Evolutionary conservation across 257 asterid species (phyloP), one percentile per base, ranked within the genome.

Genomic region (Nicotiana attenuata): DNA sequence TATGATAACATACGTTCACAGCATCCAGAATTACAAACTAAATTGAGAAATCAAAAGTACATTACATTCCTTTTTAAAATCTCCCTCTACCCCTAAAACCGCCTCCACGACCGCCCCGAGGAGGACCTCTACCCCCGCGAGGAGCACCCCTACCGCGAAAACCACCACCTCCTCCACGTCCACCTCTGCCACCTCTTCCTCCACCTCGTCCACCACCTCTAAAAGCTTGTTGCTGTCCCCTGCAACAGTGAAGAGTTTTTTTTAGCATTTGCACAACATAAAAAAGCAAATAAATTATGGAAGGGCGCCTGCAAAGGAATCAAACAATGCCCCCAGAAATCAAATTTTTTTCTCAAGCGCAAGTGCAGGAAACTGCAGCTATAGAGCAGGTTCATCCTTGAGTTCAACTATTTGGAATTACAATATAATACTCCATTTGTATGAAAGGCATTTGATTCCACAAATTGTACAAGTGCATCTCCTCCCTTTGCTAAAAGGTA

Each of bases 41-140:
- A 50, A 41, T 47, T 56, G 59, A 60, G 81, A 63, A 80, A 50
- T 45, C 56, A 31, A 47, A 52, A 19, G 16, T 20, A 81, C 81
- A 77, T 10, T 56, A 80, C 84, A 35, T 47, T 50, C 57, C 82
- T 77, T 64, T 76, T 82, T 89, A 93, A 2, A 53, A 88, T 85
- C 97, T 86, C 66, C 97, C 97, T 83, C 97, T 88, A 78, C 97
- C 97, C 87, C 98, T 91, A 88, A 90, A 92, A 65, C 96, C 92
- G 19, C 97, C 91, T 35, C 97, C 91, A 60, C 93, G 89, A 15
- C 92, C 85, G 9, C 94, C 91, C 7, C 93, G 92, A 11, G 96
- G 80, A 8, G 90, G 90, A 8, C 92, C 96, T 80, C 97, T 83
- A 41, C 95, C 92, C 20, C 95, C 93, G 59, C 97, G 84, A 5